A percentile compares a stretch with the other conserved stretches of the same genome.
These are phyloP conservation scores for Phoma sp. DNA, from an alignment of 2,329 filamentous ascomycete genomes.

Conservation along the genomic window DNA sequence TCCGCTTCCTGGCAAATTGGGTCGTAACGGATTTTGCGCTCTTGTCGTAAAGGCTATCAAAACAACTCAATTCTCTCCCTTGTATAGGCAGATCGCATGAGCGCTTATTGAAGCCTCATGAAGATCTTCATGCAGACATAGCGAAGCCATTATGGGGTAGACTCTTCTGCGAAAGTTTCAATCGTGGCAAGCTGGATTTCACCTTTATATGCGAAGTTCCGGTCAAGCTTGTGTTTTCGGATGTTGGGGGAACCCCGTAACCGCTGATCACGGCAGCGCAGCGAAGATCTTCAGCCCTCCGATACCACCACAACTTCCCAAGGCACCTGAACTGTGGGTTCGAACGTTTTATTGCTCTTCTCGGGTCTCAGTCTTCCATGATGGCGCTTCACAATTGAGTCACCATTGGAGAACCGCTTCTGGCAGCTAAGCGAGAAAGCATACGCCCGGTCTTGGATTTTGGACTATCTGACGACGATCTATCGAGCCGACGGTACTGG, in stretches of 20 bases:
- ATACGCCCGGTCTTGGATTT: slow-evolving; percentile 24
- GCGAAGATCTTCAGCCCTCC: slow-evolving; percentile 23
- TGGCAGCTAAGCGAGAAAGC: slow-evolving; percentile 25
- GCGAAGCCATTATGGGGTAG: slow-evolving; percentile 7
- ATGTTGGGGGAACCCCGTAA: slow-evolving; percentile 31
- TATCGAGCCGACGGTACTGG: slow-evolving; percentile 24
- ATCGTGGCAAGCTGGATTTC: neutral
- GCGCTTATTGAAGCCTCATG: slow-evolving; percentile 5
- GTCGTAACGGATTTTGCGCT: neutral
- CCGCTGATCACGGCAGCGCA: slow-evolving; percentile 22
- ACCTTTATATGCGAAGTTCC: slow-evolving; percentile 9
- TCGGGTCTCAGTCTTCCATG: slow-evolving; percentile 2
- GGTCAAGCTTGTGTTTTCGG: slow-evolving; percentile 22
- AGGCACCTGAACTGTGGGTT: neutral
- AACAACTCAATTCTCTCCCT: neutral
- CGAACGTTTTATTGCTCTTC: slow-evolving; percentile 3
- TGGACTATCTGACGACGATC: slow-evolving; percentile 27
- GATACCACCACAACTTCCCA: slow-evolving; percentile 5
- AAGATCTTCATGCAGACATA: neutral
- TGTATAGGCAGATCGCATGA: slow-evolving; percentile 18
- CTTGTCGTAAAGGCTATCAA: neutral
- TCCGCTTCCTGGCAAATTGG: slow-evolving; percentile 7
- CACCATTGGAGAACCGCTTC: slow-evolving; percentile 14
- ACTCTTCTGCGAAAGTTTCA: neutral
- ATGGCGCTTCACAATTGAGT: slow-evolving; percentile 21